Percentiles rank a stretch among this genome's conserved stretches.
phyloP scores from a whole-genome alignment of 257 asterid genomes.

The Salvia rosmarinus region DNA sequence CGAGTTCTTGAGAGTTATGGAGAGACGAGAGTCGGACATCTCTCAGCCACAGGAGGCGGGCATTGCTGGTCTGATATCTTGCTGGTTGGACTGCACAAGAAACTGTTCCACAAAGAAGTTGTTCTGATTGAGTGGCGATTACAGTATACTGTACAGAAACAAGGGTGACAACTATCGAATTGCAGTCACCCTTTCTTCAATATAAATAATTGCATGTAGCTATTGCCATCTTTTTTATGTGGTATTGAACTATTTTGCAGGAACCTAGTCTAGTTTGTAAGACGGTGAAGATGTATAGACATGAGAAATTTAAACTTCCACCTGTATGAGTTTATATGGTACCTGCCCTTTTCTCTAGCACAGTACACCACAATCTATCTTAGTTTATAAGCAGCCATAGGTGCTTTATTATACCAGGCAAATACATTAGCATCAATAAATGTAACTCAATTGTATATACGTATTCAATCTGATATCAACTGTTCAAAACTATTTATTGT shows the following conservation, averaged over 20 bases:
- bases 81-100: slow-evolving; percentile 63
- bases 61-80: slow-evolving; percentile 54
- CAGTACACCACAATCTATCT: neutral
- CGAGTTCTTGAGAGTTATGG: slow-evolving; percentile 76
- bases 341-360: neutral
- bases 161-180: neutral
- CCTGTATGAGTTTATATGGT: neutral
- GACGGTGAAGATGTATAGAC: slow-evolving; percentile 16
- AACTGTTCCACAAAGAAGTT: slow-evolving; percentile 46
- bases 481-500: no score
- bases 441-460: neutral
- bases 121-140: slow-evolving; percentile 11
- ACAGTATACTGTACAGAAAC: slow-evolving; percentile 8
- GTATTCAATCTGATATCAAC: neutral
- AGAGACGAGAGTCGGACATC: slow-evolving; percentile 55
- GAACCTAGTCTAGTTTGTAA: slow-evolving; percentile 14
- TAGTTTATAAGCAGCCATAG: no score
- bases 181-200: slow-evolving; percentile 15
- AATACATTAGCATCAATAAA: neutral
- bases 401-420: neutral
- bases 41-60: slow-evolving; percentile 54
- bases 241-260: slow-evolving; percentile 23
- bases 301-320: slow-evolving; percentile 1
- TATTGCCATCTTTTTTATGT: slow-evolving; percentile 21
- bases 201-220: slow-evolving; percentile 9